phyloP scores from a whole-genome alignment of 371 early-diverging fungal genomes.

The Mucor ambiguus region DNA sequence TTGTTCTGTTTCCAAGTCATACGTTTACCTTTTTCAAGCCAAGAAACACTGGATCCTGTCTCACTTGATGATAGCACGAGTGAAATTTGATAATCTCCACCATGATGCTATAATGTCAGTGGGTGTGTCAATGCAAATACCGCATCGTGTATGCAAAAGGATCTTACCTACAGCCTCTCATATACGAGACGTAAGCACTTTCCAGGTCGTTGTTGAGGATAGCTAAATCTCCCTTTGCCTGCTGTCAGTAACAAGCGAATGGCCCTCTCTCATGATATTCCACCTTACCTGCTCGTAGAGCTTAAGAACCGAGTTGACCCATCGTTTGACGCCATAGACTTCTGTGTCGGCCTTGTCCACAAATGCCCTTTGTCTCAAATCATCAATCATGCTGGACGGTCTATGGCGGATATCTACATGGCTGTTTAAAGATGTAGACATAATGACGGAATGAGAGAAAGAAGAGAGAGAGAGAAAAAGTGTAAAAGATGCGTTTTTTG shows the following conservation, averaged over 20 bases:
- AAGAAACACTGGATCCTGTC: constrained; percentile 18
- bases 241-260: neutral
- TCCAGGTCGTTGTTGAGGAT: constrained; percentile 23
- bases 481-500: neutral
- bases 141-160: neutral
- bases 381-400: neutral
- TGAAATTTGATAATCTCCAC: constrained; percentile 29
- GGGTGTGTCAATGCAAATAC: too few species aligned
- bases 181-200: constrained; percentile 33
- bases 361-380: constrained; percentile 23
- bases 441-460: neutral
- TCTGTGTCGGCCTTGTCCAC: constrained; percentile 24
- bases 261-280: neutral
- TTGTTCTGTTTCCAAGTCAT: neutral
- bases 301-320: constrained; percentile 19
- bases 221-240: constrained; percentile 29
- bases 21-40: constrained; percentile 24
- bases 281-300: constrained; percentile 23
- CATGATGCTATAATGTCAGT: constrained; percentile 18
- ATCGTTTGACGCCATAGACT: constrained; percentile 14
- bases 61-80: constrained; percentile 18
- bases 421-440: neutral
- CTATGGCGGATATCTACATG: neutral
- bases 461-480: too few species aligned
- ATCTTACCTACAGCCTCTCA: constrained; percentile 35